Conservation (phyloP, 768 basidiomycete species). For the Fibroporia radiculosa region DNA sequence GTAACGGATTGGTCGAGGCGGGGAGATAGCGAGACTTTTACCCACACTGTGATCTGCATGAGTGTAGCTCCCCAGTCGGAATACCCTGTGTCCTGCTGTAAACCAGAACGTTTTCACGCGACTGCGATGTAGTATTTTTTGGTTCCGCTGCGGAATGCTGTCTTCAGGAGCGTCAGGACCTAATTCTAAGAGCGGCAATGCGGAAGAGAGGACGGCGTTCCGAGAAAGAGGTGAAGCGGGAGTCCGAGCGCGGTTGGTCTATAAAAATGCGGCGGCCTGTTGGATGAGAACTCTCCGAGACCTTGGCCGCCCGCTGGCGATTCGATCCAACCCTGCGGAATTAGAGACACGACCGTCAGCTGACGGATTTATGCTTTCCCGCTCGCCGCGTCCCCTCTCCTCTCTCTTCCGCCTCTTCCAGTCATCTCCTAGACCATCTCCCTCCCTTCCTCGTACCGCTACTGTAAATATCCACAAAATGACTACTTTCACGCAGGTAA, state of each 20-base stretch:
- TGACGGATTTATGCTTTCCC: conserved; percentile 16
- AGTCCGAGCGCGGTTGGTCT: neutral
- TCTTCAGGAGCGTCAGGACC: no score
- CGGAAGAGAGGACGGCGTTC: conserved; percentile 1
- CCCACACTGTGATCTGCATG: neutral
- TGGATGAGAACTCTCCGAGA: neutral
- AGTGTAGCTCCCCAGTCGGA: no score
- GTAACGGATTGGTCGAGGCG: conserved; percentile 23
- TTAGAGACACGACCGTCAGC: conserved; percentile 8
- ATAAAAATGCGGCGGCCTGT: neutral
- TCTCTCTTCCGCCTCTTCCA: neutral
- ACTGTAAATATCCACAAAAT: conserved; percentile 15
- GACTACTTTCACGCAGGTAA: conserved; percentile 29
- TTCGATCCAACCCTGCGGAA: conserved; percentile 1
- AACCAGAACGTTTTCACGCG: no score
- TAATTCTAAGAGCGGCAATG: neutral
- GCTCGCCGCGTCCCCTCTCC: conserved; percentile 6
- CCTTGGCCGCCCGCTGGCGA: neutral
- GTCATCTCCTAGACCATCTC: conserved; percentile 8
- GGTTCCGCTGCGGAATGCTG: no score
- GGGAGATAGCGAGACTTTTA: neutral
- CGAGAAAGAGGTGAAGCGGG: neutral
- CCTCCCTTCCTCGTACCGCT: conserved; percentile 6
- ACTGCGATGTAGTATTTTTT: no score
- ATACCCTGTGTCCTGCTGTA: no score